Evolutionary conservation across 2,329 filamentous ascomycete genomes (phyloP).

Genomic region (Helicocarpus griseus): DNA sequence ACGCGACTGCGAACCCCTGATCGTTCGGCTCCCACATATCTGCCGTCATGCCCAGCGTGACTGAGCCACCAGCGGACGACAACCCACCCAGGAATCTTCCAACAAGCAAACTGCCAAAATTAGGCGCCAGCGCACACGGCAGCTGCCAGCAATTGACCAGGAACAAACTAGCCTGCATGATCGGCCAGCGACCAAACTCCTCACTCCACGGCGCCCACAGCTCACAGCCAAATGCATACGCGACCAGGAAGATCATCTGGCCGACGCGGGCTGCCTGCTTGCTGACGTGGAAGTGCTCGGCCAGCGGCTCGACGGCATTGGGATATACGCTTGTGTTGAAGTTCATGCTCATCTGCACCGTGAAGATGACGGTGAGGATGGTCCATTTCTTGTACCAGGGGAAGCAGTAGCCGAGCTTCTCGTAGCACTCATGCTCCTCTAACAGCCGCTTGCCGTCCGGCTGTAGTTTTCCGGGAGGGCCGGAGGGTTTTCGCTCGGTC

Average conservation of each 20-base stretch:
- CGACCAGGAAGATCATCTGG: constrained; percentile 64
- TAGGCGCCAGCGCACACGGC: constrained; percentile 59
- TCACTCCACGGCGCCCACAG: constrained; percentile 81
- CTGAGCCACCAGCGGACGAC: constrained; percentile 53
- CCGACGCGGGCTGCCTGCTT: constrained; percentile 58
- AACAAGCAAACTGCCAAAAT: constrained; percentile 58
- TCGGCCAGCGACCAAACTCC: constrained; percentile 64
- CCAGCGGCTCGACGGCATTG: constrained; percentile 53
- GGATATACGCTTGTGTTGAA: constrained; percentile 65
- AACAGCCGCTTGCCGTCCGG: constrained; percentile 22
- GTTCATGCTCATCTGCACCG: constrained; percentile 68
- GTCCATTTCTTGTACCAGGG: constrained; percentile 58
- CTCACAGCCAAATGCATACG: constrained; percentile 76
- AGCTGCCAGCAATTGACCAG: constrained; percentile 70
- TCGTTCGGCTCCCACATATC: constrained; percentile 50
- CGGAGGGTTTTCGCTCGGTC: background rate
- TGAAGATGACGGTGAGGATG: constrained; percentile 62
- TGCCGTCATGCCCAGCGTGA: constrained; percentile 54
- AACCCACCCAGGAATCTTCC: constrained; percentile 55
- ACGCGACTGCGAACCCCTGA: constrained; percentile 51
- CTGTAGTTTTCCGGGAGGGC: background rate
- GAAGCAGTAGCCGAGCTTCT: constrained; percentile 55
- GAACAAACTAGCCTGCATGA: constrained; percentile 61
- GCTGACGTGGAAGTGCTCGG: constrained; percentile 56
- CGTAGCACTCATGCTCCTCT: constrained; percentile 52